phyloP scores from a whole-genome alignment of 352 stramenopile species.

The Elongisporangium undulatum region DNA sequence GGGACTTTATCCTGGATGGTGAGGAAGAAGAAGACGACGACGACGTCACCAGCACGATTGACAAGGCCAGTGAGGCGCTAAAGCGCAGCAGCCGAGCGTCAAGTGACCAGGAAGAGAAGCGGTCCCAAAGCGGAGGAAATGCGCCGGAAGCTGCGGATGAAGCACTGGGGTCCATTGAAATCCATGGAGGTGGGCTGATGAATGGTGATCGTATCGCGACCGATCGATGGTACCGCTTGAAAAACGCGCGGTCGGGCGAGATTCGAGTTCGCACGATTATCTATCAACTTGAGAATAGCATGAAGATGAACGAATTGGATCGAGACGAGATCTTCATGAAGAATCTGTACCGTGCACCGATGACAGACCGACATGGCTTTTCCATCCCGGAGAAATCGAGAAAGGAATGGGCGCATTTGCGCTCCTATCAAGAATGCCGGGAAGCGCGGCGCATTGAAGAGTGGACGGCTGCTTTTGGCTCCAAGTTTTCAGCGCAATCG shows the following conservation, averaged over 20 bases:
- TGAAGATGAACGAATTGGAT: conserved; percentile 14
- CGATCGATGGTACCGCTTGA: conserved; percentile 56
- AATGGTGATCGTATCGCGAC: conserved; percentile 20
- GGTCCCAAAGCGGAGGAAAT: neutral
- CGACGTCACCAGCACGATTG: neutral
- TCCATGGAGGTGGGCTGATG: conserved; percentile 14
- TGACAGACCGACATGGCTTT: conserved; percentile 68
- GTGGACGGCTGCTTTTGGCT: conserved; percentile 50
- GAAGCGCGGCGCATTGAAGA: conserved; percentile 62
- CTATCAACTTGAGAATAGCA: conserved; percentile 16
- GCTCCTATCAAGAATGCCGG: conserved; percentile 69
- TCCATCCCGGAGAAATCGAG: conserved; percentile 32
- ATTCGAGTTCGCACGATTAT: conserved; percentile 59
- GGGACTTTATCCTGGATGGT: neutral
- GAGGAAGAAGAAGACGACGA: neutral
- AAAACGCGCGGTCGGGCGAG: conserved; percentile 46
- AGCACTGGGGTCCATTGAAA: conserved; percentile 44
- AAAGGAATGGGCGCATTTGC: conserved; percentile 54
- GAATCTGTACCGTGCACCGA: conserved; percentile 20
- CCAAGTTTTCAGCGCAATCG: conserved; percentile 28
- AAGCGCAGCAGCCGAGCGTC: neutral
- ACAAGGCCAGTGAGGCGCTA: neutral
- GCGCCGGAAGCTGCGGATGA: conserved; percentile 26
- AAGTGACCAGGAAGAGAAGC: neutral
- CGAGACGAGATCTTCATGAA: conserved; percentile 37